Conservation (phyloP, 2,329 filamentous ascomycete species). For the Aspergillus terreus region DNA sequence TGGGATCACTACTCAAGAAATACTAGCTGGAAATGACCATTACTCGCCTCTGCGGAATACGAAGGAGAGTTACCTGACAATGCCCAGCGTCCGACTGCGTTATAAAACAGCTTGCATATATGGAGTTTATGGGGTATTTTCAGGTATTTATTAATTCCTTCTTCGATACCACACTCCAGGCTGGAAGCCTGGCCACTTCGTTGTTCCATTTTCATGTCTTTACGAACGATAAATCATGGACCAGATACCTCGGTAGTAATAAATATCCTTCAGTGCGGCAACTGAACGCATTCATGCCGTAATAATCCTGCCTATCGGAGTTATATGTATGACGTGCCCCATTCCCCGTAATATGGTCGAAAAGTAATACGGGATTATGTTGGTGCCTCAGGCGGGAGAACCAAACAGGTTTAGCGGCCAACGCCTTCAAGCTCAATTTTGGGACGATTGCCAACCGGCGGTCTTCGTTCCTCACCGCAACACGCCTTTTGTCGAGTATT, state of each 20-base stretch:
- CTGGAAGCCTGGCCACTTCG: no score
- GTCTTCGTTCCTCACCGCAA: not conserved
- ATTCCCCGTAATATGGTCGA: not conserved
- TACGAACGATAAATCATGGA: no score
- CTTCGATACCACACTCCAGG: not conserved
- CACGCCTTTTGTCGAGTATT: not conserved
- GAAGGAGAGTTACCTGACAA: no score
- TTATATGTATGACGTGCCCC: not conserved
- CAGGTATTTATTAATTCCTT: not conserved
- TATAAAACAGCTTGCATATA: not conserved
- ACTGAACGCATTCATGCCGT: no score
- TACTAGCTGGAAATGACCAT: no score
- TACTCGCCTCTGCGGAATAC: no score
- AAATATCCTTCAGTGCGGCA: no score
- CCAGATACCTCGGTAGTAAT: no score
- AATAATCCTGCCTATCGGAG: no score
- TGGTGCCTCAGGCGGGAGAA: constrained; percentile 5
- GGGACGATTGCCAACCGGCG: not conserved
- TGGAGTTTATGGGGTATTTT: not conserved
- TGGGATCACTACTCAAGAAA: no score
- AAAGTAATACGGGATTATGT: not conserved
- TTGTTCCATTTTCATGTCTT: no score
- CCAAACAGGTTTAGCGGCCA: constrained; percentile 10
- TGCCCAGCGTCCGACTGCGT: not conserved
- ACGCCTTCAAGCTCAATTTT: not conserved